phyloP scores from a whole-genome alignment of 192 early-diverging fungal species.

The Coemansia sp. region DNA sequence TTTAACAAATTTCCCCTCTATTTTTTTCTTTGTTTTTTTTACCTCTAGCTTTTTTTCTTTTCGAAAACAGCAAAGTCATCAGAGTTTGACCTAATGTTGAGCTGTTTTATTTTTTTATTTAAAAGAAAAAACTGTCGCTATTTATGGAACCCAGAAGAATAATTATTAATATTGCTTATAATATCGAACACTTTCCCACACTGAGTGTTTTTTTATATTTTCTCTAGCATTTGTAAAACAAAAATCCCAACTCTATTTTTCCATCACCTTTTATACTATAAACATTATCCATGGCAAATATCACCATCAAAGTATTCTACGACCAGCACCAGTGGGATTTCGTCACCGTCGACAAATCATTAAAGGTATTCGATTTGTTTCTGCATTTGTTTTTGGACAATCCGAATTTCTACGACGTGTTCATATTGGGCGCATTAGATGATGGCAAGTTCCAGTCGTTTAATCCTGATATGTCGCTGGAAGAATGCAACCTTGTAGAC shows the following conservation, averaged over 20 bases:
- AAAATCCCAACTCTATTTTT: neutral
- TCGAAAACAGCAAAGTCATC: too few relatives aligned
- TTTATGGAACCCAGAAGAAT: too few relatives aligned
- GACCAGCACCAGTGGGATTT: constrained; percentile 15
- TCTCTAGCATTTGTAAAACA: neutral
- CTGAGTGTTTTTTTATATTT: neutral
- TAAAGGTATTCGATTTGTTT: constrained; percentile 5
- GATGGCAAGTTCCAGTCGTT: constrained; percentile 8
- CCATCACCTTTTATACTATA: neutral
- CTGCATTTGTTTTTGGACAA: constrained; percentile 5
- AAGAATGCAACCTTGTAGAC: neutral
- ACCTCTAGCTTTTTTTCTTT: too few relatives aligned
- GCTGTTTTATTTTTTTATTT: too few relatives aligned
- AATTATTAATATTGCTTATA: too few relatives aligned
- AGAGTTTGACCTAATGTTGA: too few relatives aligned
- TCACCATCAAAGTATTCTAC: constrained; percentile 14
- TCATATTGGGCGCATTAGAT: neutral
- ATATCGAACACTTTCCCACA: too few relatives aligned
- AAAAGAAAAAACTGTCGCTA: too few relatives aligned
- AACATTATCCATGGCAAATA: constrained; percentile 5
- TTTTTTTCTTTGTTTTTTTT: neutral
- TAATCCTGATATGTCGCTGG: neutral
- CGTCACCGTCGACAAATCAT: constrained; percentile 2
- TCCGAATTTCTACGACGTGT: constrained; percentile 14
- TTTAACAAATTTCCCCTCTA: neutral